Percentiles rank a stretch among this genome's conserved stretches.
Conservation (phyloP, 345 rosid species). For the Brassica rapa region DNA sequence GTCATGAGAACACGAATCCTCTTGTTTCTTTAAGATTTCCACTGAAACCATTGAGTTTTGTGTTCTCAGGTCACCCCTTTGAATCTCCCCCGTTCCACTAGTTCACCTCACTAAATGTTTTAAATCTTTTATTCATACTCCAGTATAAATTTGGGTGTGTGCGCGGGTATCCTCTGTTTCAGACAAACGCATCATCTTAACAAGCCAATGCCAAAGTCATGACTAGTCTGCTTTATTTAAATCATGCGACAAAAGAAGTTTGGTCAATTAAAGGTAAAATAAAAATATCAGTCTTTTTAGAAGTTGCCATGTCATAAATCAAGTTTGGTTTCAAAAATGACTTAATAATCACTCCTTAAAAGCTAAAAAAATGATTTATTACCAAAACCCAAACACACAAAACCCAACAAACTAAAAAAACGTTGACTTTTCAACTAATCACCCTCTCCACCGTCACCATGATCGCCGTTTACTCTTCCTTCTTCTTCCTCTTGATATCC, state of each 20-base stretch:
- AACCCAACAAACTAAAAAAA: constrained; percentile 4
- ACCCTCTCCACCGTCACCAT: constrained; percentile 25
- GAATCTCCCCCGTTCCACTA: constrained; percentile 14
- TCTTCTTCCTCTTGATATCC: constrained; percentile 34
- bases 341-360: constrained; percentile 28
- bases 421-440: constrained; percentile 23
- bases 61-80: constrained; percentile 46
- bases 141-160: not conserved
- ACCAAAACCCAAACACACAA: not conserved
- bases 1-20: constrained; percentile 34
- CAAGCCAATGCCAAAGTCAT: constrained; percentile 1
- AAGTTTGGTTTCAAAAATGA: constrained; percentile 28
- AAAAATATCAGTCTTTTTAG: constrained; percentile 26
- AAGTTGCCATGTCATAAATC: constrained; percentile 30
- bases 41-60: constrained; percentile 18
- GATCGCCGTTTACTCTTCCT: constrained; percentile 40
- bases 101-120: not conserved
- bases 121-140: not conserved
- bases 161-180: not conserved
- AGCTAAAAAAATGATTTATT: not conserved
- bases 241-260: not conserved
- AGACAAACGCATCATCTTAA: not conserved
- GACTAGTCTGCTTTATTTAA: not conserved
- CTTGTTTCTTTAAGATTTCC: constrained; percentile 1
- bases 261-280: not conserved